Base-by-base conservation (phyloP, 2,329 filamentous ascomycete genomes). In the Xylariaceae sp. region DNA sequence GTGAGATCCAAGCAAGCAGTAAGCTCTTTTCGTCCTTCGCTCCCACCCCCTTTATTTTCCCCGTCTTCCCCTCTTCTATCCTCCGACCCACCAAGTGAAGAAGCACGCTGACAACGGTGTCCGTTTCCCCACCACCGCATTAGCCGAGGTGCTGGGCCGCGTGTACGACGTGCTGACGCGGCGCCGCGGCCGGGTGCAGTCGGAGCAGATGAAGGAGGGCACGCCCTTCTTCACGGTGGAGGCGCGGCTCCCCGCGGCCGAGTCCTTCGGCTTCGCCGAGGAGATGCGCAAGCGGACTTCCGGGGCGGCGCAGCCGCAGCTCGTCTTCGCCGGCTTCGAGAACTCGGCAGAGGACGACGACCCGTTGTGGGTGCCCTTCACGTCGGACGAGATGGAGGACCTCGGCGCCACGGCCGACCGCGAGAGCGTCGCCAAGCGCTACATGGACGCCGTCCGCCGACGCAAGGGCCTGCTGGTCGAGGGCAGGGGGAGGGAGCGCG, bases 91-190 rank as follows among this genome's bases (percentile, higher is more conserved):
- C 13, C 18, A 36, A 29, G 10, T 27, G 25, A 27, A 13, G 19
- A 9, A 24, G 3, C 13, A 40, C 26, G 41, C 39, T 44, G 41
- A 40, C 43, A n/a, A n/a, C n/a, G n/a, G n/a, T n/a, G n/a, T n/a
- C n/a, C 56, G 32, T 33, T 26, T 19, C 28, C 18, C 34, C 42
- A 44, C 43, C 29, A 27, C n/a, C 12, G 30, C 4, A 4, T 57
- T 49, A 77, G 79, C 89, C 50, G 92, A 96, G 60, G 92, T 96
- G 26, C 77, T 98, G 5, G 92, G 92, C 15, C 81, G 87, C 19
- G 92, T 96, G 21, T 98, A 98, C 68, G 86, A 85, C 46, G 90
- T 96, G n/a, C 79, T 98, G n/a, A 95, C 90, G 19, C 82, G 90
- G 1, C 84, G 92, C 5, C 81, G 89, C 21, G 92, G 92, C 17